Evolutionary conservation across 495 filamentous ascomycete species (phyloP), one percentile per base, ranked within the genome.

Genomic region (Aspergillus sclerotioniger): DNA sequence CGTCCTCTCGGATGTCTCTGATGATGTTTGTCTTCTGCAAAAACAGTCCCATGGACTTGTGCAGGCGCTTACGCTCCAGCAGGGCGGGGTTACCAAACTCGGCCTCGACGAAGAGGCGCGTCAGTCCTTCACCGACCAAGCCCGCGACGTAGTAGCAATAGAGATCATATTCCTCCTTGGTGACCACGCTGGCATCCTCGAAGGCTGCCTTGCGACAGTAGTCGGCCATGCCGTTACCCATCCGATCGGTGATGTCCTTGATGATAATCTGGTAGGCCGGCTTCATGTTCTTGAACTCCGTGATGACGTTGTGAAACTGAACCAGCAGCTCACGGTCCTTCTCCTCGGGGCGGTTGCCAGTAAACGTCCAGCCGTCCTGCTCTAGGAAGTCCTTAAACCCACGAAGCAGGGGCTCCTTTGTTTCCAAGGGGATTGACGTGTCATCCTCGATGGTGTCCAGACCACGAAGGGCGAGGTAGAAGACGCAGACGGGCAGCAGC

Each of bases 71-170:
- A 20, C 91, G 88, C 49, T 90, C 80, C 47, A 94, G 72, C 37
- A 98, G 79, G 28, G 86, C 87, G 1, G 90, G 85, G 75, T 98
- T 97, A 33, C 92, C 94, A 19, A 96, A 88, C 60, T 86, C 82
- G 51, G 87, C 87, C 74, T 91, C 89, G 35, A 98, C 91, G 62
- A 98, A 98, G 21, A 98, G 80, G 15, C 87, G 87, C 10, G 94
- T 98, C 53, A 92, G 73, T 35, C 94, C 94, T 71, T 98, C 92
- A 49, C 94, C 94, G 25, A 98, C 94, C 33, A 98, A 74, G 20
- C 94, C 94, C n/a, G 94, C 94, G 21, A 98, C 94, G 65, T 98
- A 98, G 67, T 95, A 89, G 76, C 94, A 98, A 78, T 98, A 98
- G 31, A 90, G 74, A 68, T 98, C 93, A 70, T 96, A 98, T 57